phyloP scores from a whole-genome alignment of 1,284 basidiomycete genomes.

The Trichosporon faecale region DNA sequence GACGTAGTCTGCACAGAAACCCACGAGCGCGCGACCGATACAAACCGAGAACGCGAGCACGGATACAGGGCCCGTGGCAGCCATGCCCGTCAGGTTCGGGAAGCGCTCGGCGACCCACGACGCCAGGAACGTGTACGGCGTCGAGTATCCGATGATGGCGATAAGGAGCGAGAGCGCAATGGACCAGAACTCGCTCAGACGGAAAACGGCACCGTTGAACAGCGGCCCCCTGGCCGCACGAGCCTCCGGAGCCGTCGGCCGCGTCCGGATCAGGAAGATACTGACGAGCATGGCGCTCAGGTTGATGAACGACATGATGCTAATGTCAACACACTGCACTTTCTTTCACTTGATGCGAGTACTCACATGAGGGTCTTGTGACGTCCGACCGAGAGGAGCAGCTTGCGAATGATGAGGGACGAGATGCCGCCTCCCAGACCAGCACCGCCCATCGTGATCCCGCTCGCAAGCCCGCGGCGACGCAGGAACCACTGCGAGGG shows the following conservation, averaged over 20 bases:
- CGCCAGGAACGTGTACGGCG: slow-evolving; percentile 30
- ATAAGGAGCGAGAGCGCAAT: slow-evolving; percentile 32
- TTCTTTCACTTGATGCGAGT: not conserved
- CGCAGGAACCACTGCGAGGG: slow-evolving; percentile 46
- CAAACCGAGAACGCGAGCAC: slow-evolving; percentile 17
- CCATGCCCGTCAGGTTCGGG: slow-evolving; percentile 20
- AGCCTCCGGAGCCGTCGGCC: slow-evolving; percentile 40
- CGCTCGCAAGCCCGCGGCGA: slow-evolving; percentile 37
- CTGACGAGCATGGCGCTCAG: slow-evolving; percentile 27
- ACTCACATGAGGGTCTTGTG: slow-evolving; percentile 38
- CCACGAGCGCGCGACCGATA: slow-evolving; percentile 18
- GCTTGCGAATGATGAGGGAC: slow-evolving; percentile 28
- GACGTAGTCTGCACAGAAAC: slow-evolving; percentile 15
- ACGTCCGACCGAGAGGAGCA: slow-evolving; percentile 32
- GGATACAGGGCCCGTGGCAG: slow-evolving; percentile 24
- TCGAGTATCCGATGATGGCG: slow-evolving; percentile 34
- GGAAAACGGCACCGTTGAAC: slow-evolving; percentile 26
- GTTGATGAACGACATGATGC: slow-evolving; percentile 42
- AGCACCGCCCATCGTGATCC: slow-evolving; percentile 41
- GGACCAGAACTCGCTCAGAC: slow-evolving; percentile 24
- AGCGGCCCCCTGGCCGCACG: slow-evolving; percentile 29
- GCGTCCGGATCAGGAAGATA: slow-evolving; percentile 32
- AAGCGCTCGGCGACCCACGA: slow-evolving; percentile 28
- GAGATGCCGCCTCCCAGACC: slow-evolving; percentile 37
- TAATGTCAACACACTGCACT: slow-evolving; percentile 16